phyloP scores from a whole-genome alignment of 2,329 filamentous ascomycete species.

The Clonostachys rosea region DNA sequence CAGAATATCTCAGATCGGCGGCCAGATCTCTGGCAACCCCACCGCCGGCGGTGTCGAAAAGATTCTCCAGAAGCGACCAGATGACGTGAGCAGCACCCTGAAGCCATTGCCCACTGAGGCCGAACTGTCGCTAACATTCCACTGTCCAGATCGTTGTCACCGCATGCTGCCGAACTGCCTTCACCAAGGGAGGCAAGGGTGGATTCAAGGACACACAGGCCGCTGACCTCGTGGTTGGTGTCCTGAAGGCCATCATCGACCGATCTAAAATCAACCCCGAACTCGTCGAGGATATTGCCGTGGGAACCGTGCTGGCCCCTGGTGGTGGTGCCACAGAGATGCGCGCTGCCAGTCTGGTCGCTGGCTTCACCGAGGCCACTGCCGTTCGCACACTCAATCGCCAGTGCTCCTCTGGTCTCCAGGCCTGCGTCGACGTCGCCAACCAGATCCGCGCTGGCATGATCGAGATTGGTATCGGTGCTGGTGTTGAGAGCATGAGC shows the following conservation, averaged over 20 bases:
- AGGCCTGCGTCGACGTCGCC: constrained; percentile 89
- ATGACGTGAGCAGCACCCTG: constrained; percentile 53
- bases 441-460: constrained; percentile 88
- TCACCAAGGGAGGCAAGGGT: constrained; percentile 91
- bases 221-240: constrained; percentile 78
- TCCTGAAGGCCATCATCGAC: constrained; percentile 75
- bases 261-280: constrained; percentile 85
- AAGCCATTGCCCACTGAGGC: not conserved
- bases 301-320: constrained; percentile 86
- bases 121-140: constrained; percentile 13
- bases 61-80: constrained; percentile 61
- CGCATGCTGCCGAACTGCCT: constrained; percentile 82
- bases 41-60: constrained; percentile 45
- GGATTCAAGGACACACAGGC: constrained; percentile 92
- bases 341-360: constrained; percentile 84
- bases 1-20: constrained; percentile 54
- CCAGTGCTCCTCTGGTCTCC: constrained; percentile 89
- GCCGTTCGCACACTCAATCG: constrained; percentile 88
- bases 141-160: constrained; percentile 75
- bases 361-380: constrained; percentile 81
- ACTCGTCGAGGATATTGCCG: constrained; percentile 87
- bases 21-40: constrained; percentile 59
- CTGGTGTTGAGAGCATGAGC: constrained; percentile 96
- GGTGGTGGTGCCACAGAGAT: constrained; percentile 96
- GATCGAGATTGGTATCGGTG: constrained; percentile 93